Base-by-base conservation (phyloP, 768 basidiomycete genomes). In the Pholiota conissans region DNA sequence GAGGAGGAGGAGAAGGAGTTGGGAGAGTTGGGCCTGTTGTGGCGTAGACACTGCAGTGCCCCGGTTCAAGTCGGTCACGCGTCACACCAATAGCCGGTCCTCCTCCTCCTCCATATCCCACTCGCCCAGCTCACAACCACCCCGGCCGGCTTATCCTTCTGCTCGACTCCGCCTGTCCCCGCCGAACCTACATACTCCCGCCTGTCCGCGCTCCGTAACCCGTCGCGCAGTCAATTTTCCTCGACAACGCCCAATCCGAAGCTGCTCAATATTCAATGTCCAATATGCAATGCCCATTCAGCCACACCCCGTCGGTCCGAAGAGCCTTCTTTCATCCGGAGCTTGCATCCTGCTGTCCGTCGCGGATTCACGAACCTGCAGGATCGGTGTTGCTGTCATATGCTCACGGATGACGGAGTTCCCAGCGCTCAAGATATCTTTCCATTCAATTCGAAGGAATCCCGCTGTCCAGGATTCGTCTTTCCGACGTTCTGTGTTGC, bases 61-160 rank as follows among this genome's bases (percentile, higher is more conserved):
- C 61, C 57, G 55, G 63, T 59, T 60, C 40, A 55, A 53, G 47
- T 62, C 58, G 62, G 63, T 56, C 49, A 37, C 40, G 7, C 52
- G 65, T 67, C 67, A 66, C 69, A 60, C 50, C 3, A 26, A 26
- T 37, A 32, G 26, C 37, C 46, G 29, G n/a, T 35, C 30, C 30
- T 32, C 30, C 30, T 13, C 30, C 30, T 6, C 13, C 13, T 6
- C 30, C 30, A 13, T 6, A 6, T 32, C 30, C 30, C 13, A 32
- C 13, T 32, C 30, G 30, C 13, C 30, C 30, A 32, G 13, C 30
- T 32, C 30, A 6, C 30, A 32, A 32, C n/a, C n/a, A n/a, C n/a
- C n/a, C n/a, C n/a, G n/a, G n/a, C n/a, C n/a, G 30, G 30, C 13
- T 13, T 32, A 32, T 13, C 30, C 7, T 32, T 32, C 13, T 32